phyloP scores from a whole-genome alignment of 768 basidiomycete species.

The Xerocomus spinulosus region DNA sequence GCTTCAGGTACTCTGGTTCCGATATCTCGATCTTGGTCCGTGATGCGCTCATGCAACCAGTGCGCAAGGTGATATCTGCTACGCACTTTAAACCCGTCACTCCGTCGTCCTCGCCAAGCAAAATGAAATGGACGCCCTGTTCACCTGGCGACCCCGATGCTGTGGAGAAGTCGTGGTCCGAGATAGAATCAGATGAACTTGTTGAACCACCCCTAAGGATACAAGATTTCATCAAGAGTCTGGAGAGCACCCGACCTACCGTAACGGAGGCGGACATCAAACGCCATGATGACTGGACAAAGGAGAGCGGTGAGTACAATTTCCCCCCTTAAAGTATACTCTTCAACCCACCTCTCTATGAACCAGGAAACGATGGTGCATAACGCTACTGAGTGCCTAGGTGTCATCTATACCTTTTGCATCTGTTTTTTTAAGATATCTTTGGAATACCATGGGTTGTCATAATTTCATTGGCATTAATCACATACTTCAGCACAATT shows the following conservation, averaged over 20 bases:
- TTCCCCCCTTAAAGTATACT: background rate
- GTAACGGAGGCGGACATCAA: slow-evolving; percentile 86
- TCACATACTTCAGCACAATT: slow-evolving; percentile 1
- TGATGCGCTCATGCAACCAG: slow-evolving; percentile 97
- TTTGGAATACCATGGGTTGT: slow-evolving; percentile 11
- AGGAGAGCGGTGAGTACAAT: slow-evolving; percentile 62
- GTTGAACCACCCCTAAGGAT: slow-evolving; percentile 81
- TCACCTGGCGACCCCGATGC: slow-evolving; percentile 89
- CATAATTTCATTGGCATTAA: background rate
- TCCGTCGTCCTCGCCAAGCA: slow-evolving; percentile 18
- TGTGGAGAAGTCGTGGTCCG: slow-evolving; percentile 85
- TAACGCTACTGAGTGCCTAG: slow-evolving; percentile 8
- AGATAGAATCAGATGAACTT: slow-evolving; percentile 81
- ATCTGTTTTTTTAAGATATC: slow-evolving; percentile 6
- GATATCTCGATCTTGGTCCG: slow-evolving; percentile 94
- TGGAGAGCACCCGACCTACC: slow-evolving; percentile 78
- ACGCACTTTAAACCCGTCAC: slow-evolving; percentile 82
- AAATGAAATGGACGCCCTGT: slow-evolving; percentile 85
- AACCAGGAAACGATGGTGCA: slow-evolving; percentile 32
- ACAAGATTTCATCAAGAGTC: slow-evolving; percentile 76
- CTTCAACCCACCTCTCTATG: background rate
- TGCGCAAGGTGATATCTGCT: slow-evolving; percentile 91
- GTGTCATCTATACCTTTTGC: slow-evolving; percentile 20
- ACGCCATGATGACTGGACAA: slow-evolving; percentile 80
- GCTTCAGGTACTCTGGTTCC: slow-evolving; percentile 75